phyloP scores from a whole-genome alignment of 352 stramenopile genomes.

The Phytophthora citrophthora region DNA sequence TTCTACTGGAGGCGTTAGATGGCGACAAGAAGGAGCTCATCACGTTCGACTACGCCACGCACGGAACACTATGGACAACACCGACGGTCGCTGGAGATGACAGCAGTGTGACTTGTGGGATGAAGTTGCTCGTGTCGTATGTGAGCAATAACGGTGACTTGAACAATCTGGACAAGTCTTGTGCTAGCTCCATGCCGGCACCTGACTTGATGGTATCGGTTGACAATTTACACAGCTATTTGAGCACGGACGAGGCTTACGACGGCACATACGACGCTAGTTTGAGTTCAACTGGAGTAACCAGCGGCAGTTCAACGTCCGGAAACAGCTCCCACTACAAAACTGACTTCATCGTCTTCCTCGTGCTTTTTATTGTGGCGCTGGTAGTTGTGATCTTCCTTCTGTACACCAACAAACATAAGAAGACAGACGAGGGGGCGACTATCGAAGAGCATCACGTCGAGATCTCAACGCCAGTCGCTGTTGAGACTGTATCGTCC shows the following conservation, averaged over 20 bases:
- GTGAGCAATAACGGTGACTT: conserved; percentile 43
- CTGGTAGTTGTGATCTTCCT: conserved; percentile 30
- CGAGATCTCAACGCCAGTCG: conserved; percentile 6
- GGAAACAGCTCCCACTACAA: conserved; percentile 36
- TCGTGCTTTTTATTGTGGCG: conserved; percentile 43
- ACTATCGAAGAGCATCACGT: conserved; percentile 10
- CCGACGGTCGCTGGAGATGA: conserved; percentile 25
- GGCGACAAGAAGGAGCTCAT: conserved; percentile 49
- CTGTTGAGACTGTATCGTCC: not conserved
- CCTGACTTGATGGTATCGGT: conserved; percentile 32
- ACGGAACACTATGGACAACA: conserved; percentile 43
- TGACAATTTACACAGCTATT: conserved; percentile 6
- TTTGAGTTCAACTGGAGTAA: conserved; percentile 7
- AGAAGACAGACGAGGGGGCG: conserved; percentile 14
- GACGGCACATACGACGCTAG: conserved; percentile 37
- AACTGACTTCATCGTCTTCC: conserved; percentile 48
- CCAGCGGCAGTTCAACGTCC: conserved; percentile 12
- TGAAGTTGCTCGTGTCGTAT: conserved; percentile 49
- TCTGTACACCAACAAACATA: conserved; percentile 18
- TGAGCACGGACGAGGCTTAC: conserved; percentile 45
- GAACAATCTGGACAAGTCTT: conserved; percentile 41
- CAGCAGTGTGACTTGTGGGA: conserved; percentile 39
- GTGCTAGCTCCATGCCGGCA: conserved; percentile 32
- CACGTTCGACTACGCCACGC: conserved; percentile 49
- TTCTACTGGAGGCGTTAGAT: conserved; percentile 36